phyloP scores from a whole-genome alignment of 306 rosid species.

The Inga oerstediana region DNA sequence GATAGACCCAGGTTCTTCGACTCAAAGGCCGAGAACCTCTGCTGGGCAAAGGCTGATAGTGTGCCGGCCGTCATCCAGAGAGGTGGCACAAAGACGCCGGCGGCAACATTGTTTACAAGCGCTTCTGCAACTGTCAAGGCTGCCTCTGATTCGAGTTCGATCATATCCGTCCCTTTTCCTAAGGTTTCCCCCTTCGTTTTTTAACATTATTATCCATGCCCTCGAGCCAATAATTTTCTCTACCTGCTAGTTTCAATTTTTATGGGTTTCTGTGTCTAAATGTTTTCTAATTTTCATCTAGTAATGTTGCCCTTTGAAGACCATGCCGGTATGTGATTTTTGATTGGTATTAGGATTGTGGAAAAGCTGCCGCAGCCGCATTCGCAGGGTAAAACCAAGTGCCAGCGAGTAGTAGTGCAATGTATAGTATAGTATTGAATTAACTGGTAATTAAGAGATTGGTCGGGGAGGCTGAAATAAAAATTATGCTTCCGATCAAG shows the following conservation, averaged over 20 bases:
- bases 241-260: neutral
- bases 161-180: slow-evolving; percentile 84
- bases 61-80: slow-evolving; percentile 91
- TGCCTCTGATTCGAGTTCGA: slow-evolving; percentile 97
- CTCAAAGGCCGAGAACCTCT: slow-evolving; percentile 56
- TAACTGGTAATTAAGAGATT: neutral
- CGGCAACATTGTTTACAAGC: slow-evolving; percentile 77
- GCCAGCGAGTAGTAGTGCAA: neutral
- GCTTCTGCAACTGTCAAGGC: slow-evolving; percentile 85
- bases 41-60: slow-evolving; percentile 75
- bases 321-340: neutral
- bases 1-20: slow-evolving; percentile 73
- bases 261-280: neutral
- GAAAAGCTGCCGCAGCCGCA: neutral
- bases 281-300: neutral
- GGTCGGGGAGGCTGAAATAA: neutral
- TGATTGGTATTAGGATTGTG: neutral
- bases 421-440: neutral
- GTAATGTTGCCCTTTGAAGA: neutral
- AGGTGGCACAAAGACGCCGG: slow-evolving; percentile 96
- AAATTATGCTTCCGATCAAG: neutral
- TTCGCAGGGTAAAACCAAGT: neutral
- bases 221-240: slow-evolving; percentile 9
- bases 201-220: neutral
- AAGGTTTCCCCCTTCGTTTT: slow-evolving; percentile 50